Evolutionary conservation across 192 early-diverging fungal genomes (phyloP).

Genomic region (Oehlia diaphana): DNA sequence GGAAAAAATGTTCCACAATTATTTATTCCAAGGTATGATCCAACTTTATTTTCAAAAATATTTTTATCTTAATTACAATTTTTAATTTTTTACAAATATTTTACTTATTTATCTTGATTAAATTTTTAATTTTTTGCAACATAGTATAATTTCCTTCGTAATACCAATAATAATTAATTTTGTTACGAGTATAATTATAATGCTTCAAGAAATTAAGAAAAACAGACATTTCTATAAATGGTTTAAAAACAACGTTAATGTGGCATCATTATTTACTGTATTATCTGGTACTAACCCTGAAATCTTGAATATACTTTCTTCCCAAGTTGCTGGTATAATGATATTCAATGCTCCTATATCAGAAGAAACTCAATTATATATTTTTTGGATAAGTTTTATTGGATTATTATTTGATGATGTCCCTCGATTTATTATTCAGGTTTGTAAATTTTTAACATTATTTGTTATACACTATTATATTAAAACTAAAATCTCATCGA

Average conservation of each 20-base stretch:
- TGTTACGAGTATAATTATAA: neutral
- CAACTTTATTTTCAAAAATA: neutral
- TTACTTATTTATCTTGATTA: too few relatives aligned
- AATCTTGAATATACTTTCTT: too few relatives aligned
- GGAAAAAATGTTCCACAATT: neutral
- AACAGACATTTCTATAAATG: neutral
- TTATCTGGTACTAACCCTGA: neutral
- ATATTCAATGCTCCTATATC: too few relatives aligned
- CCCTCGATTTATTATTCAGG: too few relatives aligned
- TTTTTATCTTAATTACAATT: neutral
- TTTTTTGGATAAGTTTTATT: too few relatives aligned
- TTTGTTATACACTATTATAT: too few relatives aligned
- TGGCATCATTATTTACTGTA: neutral
- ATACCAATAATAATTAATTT: neutral
- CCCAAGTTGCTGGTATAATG: too few relatives aligned
- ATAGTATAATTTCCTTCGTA: neutral
- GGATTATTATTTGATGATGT: too few relatives aligned
- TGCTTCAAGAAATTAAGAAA: neutral
- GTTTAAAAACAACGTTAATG: neutral
- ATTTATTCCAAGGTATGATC: constrained; percentile 9
- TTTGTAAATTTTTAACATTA: too few relatives aligned
- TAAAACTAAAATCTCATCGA: too few relatives aligned
- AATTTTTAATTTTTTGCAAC: too few relatives aligned
- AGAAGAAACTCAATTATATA: too few relatives aligned
- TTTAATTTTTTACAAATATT: neutral